Conservation (phyloP, 352 stramenopile species). For the Bremia lactucae region DNA sequence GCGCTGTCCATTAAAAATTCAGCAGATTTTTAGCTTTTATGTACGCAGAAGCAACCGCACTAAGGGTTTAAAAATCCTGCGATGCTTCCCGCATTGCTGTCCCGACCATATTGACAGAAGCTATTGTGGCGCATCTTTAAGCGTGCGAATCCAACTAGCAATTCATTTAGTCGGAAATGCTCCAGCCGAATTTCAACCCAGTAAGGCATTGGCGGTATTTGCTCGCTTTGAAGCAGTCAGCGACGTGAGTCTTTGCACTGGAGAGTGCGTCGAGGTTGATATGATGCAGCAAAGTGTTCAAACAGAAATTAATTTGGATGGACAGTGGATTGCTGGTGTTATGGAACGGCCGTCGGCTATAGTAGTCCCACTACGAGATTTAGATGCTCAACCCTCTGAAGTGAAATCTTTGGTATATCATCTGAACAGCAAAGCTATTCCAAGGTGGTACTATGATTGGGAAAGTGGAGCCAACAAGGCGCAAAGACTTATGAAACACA, state of each 20-base stretch:
- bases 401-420: slow-evolving; percentile 32
- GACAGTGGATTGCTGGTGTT: slow-evolving; percentile 41
- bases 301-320: slow-evolving; percentile 45
- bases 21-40: not conserved
- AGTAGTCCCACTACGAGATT: slow-evolving; percentile 8
- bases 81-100: slow-evolving; percentile 66
- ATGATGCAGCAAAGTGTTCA: slow-evolving; percentile 25
- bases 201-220: slow-evolving; percentile 19
- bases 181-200: slow-evolving; percentile 5
- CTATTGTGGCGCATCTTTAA: slow-evolving; percentile 55
- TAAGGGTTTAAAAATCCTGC: slow-evolving; percentile 62
- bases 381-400: slow-evolving; percentile 5
- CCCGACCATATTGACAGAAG: slow-evolving; percentile 59
- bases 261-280: slow-evolving; percentile 36
- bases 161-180: slow-evolving; percentile 1
- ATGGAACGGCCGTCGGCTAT: slow-evolving; percentile 33
- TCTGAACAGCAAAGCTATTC: slow-evolving; percentile 37
- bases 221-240: slow-evolving; percentile 29
- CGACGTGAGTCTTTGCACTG: slow-evolving; percentile 25
- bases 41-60: slow-evolving; percentile 48
- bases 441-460: slow-evolving; percentile 68
- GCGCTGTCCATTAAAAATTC: not conserved
- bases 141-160: slow-evolving; percentile 27
- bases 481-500: slow-evolving; percentile 56
- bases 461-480: slow-evolving; percentile 60